Conservation (phyloP, 2,329 filamentous ascomycete species). For the Pestalotiopsis sp. region DNA sequence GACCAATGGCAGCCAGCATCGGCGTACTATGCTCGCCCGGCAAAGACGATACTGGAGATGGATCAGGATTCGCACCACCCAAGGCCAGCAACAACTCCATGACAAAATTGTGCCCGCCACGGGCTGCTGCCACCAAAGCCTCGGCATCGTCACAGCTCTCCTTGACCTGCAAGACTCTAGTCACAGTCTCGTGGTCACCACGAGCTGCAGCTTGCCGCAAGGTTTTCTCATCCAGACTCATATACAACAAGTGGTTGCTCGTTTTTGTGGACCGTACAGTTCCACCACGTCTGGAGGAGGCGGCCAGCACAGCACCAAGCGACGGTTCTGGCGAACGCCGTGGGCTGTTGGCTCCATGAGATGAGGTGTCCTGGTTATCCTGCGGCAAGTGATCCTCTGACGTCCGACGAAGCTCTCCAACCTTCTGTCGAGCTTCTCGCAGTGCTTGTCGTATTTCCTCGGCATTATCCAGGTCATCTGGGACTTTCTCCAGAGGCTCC, state of each 20-base stretch:
- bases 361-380: conserved; percentile 52
- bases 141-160: conserved; percentile 73
- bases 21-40: conserved; percentile 80
- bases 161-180: conserved; percentile 61
- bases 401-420: conserved; percentile 54
- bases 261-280: conserved; percentile 65
- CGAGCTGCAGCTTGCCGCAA: conserved; percentile 61
- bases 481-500: conserved; percentile 84
- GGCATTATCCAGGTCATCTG: conserved; percentile 74
- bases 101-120: conserved; percentile 87
- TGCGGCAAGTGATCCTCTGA: conserved; percentile 59
- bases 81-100: conserved; percentile 76
- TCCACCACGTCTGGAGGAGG: conserved; percentile 48
- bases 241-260: conserved; percentile 64
- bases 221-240: conserved; percentile 64
- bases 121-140: conserved; percentile 86
- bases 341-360: conserved; percentile 59
- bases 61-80: conserved; percentile 68
- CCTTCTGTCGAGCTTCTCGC: conserved; percentile 58
- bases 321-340: conserved; percentile 55
- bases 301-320: conserved; percentile 30
- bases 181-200: conserved; percentile 64
- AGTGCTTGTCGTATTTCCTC: conserved; percentile 75
- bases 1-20: conserved; percentile 91
- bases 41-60: conserved; percentile 62